Evolutionary conservation across 495 filamentous ascomycete genomes (phyloP), one percentile per base, ranked within the genome.

Genomic region (Staphylotrichum longicolle): DNA sequence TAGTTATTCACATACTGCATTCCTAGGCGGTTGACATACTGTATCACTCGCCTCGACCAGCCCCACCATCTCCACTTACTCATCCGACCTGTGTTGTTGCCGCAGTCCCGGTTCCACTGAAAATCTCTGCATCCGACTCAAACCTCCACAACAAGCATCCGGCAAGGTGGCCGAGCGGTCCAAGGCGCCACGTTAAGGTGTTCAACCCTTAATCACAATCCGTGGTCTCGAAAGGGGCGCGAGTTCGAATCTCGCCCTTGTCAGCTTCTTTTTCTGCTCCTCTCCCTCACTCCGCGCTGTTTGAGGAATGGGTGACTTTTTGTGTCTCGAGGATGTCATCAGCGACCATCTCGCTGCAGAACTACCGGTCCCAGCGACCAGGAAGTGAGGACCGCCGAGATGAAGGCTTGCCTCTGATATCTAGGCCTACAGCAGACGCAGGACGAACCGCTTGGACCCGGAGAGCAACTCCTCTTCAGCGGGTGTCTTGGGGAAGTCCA

Each of bases 161-260:
- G 60, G 60, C 60, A 62, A 62, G 54, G n/a, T 62, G 54, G 60
- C 60, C 60, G 54, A 62, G 60, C 54, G 60, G 60, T 62, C 60
- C 37, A 62, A 62, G 60, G 60, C 60, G 60, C 60, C 60, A 62
- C 60, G 60, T 62, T 62, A 62, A 57, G 60, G 60, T 52, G 7
- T 61, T 42, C 32, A 55, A 62, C 30, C 54, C 60, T 62, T 62
- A 62, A 62, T 57, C 40, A 11, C 5, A n/a, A 53, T 62, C 60
- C 60, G 60, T 62, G 60, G 60, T 62, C 60, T 42, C 47, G 46
- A 51, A 62, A 53, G 54, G 52, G 60, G 60, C 60, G 60, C 56
- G 60, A 45, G 60, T 57, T 62, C 60, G 60, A 62, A 62, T 62
- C 60, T 45, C 60, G 56, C 60, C 11, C 54, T 62, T 62, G 60